A percentile compares a stretch with the other conserved stretches of the same genome.
These are phyloP conservation scores for Fusarium tricinctum DNA, from an alignment of 2,329 filamentous ascomycete species.

Conservation along the genomic window DNA sequence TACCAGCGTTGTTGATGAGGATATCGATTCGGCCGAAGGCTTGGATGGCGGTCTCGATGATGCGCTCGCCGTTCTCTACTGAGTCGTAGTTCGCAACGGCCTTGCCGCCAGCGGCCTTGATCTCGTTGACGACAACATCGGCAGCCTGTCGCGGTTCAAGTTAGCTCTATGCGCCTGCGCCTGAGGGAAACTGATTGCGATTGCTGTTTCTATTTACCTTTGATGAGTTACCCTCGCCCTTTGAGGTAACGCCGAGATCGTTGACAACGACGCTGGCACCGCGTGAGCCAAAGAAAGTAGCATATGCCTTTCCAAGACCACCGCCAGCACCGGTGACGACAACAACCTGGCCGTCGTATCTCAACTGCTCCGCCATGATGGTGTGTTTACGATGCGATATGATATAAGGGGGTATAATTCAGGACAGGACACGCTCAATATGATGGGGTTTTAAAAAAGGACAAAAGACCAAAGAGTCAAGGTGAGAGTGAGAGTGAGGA, in stretches of 20 bases:
- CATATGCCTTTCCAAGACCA: conserved; percentile 84
- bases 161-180: conserved; percentile 42
- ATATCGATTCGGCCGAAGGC: conserved; percentile 90
- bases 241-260: conserved; percentile 92
- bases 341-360: conserved; percentile 87
- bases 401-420: conserved; percentile 31
- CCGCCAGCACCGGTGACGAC: conserved; percentile 87
- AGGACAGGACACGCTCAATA: conserved; percentile 36
- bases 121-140: conserved; percentile 86
- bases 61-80: conserved; percentile 92
- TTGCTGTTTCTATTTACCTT: conserved; percentile 71
- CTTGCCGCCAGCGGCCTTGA: conserved; percentile 90
- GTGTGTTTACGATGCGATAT: conserved; percentile 34
- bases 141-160: conserved; percentile 71
- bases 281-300: conserved; percentile 90
- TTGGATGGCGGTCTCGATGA: conserved; percentile 90
- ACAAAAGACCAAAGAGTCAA: conserved; percentile 1
- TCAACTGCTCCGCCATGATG: conserved; percentile 76
- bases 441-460: conserved; percentile 14
- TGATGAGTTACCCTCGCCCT: conserved; percentile 88
- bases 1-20: conserved; percentile 98
- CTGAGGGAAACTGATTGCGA: not conserved
- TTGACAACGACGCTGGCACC: conserved; percentile 97
- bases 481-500: not conserved
- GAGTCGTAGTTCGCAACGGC: conserved; percentile 98